Base-by-base conservation (phyloP, 2,329 filamentous ascomycete genomes). In the Tolypocladium guangdongense region DNA sequence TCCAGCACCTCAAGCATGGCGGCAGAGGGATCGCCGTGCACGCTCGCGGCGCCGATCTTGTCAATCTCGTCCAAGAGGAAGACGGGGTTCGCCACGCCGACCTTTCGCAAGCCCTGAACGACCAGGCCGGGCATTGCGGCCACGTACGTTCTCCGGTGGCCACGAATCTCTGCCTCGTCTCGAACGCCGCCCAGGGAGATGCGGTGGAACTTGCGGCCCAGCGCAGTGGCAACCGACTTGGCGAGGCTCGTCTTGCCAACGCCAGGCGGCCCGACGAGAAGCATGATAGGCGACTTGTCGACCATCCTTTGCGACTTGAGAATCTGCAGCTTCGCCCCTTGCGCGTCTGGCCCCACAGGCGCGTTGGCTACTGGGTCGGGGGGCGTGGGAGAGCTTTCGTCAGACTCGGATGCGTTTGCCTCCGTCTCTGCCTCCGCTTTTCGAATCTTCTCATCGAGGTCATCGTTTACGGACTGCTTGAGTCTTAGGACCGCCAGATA, bases 1-100 rank as follows among this genome's bases (percentile, higher is more conserved):
- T 99, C 93, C 47, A 99, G 78, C 12, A 99, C 93, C 69, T 99
- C 93, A 16, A 99, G 83, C 92, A 99, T 96, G 10, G 93, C 93
- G 24, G 93, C 93, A 22, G 90, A 95, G 4, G 93, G 93, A 64
- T 99, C 93, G 41, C 93, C 93, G 60, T 99, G 91, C 68, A 93
- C 87, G 67, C 92, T 97, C 37, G 89, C 84, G 55, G 85, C 84
- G 58, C 91, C 90, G 57, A 99, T 81, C 77, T 99, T 99, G 76
- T 99, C 93, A 61, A 99, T 96, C 73, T 99, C 93, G 65, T 99
- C 93, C 14, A 99, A 83, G 47, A 99, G 74, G 72, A 99, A 88
- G 54, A 99, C 92, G 0, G 93, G 93, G 65, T 99, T 99, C 3
- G 90, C 83, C 22, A 97, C 92, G 48, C 91, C 92, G 35, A 95